Base-by-base conservation (phyloP, 2,329 filamentous ascomycete species). In the Fusarium poae region DNA sequence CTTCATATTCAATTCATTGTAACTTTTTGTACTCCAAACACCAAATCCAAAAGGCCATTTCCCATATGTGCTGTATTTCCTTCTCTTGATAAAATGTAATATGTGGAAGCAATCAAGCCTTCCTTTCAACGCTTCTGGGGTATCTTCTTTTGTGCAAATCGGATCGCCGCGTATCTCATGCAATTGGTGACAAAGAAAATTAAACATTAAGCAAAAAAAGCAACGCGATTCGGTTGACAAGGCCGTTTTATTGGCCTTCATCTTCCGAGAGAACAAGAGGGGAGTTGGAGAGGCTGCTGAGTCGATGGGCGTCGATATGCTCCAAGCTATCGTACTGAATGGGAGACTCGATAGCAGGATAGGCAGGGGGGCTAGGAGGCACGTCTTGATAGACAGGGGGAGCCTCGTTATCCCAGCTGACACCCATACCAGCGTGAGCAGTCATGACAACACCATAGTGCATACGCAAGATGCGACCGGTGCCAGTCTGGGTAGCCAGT, bases 371-470 rank as follows among this genome's bases (percentile, higher is more conserved):
- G 74, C 91, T 93, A 3, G 89, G 90, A 1, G 95, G 94, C 42
- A 98, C 94, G 76, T 98, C 93, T 79, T 96, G 91, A 80, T 99
- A 99, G 71, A 97, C 88, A 1, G 95, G 95, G 15, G 95, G 95
- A 75, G 92, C 90, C 82, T 99, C 95, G 80, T 97, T 95, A 73
- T 98, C 95, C 95, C 96, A 99, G 72, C 92, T 93, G 74, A 99
- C 94, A 51, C 95, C 94, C 77, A 97, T 87, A 20, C 95, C 95
- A 21, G 88, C 88, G 62, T 92, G 88, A 81, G 97, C 92, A 6
- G 94, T 97, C 57, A 98, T 86, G 59, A 89, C 84, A 54, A 96
- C 85, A 73, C 88, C 89, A 82, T 97, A 98, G 78, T 97, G 93
- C 87, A 97, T 97, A 70, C 95, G 88, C 64, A 99, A 84, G 53